Evolutionary conservation across 305 asterid species (phyloP).

Genomic region (Solanum hybrid): DNA sequence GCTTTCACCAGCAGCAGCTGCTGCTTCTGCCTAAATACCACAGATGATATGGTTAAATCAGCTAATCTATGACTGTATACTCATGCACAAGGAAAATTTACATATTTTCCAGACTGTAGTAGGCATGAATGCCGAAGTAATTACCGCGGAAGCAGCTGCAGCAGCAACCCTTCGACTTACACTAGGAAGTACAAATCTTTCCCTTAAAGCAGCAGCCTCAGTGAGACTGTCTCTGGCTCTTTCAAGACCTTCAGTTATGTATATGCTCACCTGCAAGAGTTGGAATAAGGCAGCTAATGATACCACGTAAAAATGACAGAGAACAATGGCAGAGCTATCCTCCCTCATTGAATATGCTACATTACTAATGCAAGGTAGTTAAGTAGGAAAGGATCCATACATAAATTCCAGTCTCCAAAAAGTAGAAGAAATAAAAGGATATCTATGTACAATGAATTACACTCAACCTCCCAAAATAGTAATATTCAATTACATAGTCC

Average conservation of each 20-base stretch:
- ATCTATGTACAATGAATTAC: not conserved
- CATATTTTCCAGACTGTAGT: not conserved
- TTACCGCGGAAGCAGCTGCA: constrained; percentile 96
- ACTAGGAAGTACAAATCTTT: constrained; percentile 78
- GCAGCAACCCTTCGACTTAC: constrained; percentile 94
- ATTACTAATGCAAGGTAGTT: not conserved
- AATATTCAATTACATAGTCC: not conserved
- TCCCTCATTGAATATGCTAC: not conserved
- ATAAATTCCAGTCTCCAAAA: not conserved
- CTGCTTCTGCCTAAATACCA: constrained; percentile 83
- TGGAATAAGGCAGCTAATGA: not conserved
- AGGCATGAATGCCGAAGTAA: constrained; percentile 11
- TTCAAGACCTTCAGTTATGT: constrained; percentile 93
- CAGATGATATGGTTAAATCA: constrained; percentile 9
- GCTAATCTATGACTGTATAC: constrained; percentile 2
- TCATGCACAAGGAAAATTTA: constrained; percentile 1
- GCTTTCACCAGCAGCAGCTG: constrained; percentile 99
- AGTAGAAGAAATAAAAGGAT: not conserved
- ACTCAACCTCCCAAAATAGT: not conserved
- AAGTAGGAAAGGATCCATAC: not conserved
- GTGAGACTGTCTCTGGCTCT: constrained; percentile 86
- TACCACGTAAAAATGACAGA: not conserved
- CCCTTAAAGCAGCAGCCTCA: constrained; percentile 94
- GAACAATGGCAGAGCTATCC: not conserved
- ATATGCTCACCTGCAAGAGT: constrained; percentile 60